Conservation (phyloP, 345 rosid species). For the rapeseed (Brassica napus) region Da-Ae NC_063447.1:727001-727500, state of each 20-base stretch:
- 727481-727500: conserved; percentile 14
- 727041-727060: no score
- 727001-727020: no score
- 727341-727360: conserved; percentile 1
- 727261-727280: background rate
- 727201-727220: background rate
- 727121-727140: no score
- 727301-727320: background rate
- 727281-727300: background rate
- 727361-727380: background rate
- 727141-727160: no score
- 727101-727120: no score
- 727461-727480: conserved; percentile 9
- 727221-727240: background rate
- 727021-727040: no score
- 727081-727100: no score
- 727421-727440: background rate
- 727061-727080: no score
- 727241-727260: conserved; percentile 9
- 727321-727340: background rate
- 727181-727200: background rate
- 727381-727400: conserved; percentile 3
- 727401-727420: background rate
- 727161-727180: no score
- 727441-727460: conserved; percentile 2